Conservation (phyloP, 768 basidiomycete species). For the Neoboletus subvelutipes region DNA sequence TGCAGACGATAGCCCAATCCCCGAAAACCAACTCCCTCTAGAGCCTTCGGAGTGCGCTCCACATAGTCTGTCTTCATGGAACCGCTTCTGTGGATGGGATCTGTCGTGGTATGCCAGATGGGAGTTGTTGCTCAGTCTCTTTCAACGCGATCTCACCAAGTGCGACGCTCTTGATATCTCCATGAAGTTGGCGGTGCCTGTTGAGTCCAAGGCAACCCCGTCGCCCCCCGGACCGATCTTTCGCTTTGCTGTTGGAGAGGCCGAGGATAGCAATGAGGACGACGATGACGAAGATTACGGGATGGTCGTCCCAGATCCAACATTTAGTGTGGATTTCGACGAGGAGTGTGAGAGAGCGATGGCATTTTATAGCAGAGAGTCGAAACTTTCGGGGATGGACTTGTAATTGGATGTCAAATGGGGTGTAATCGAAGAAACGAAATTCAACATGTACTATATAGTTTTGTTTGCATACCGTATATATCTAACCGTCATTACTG, state of each 20-base stretch:
- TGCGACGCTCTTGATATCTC: not conserved
- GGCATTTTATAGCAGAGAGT: constrained; percentile 24
- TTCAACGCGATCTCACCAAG: constrained; percentile 30
- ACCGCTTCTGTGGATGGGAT: constrained; percentile 36
- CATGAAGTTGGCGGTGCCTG: not conserved
- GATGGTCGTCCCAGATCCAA: constrained; percentile 14
- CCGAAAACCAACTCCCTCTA: not conserved
- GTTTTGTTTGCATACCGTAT: constrained; percentile 17
- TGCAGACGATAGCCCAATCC: constrained; percentile 39
- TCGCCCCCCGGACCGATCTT: constrained; percentile 13
- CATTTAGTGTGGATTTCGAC: constrained; percentile 21
- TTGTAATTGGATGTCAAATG: not conserved
- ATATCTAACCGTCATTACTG: constrained; percentile 18
- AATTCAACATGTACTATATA: constrained; percentile 9
- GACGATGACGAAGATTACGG: constrained; percentile 34
- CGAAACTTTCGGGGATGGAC: not conserved
- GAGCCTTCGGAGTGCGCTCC: constrained; percentile 7
- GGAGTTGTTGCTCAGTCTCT: constrained; percentile 49
- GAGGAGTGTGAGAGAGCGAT: constrained; percentile 28
- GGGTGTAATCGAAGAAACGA: not conserved
- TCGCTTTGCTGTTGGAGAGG: constrained; percentile 24
- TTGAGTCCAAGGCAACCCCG: not conserved
- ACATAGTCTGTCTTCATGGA: constrained; percentile 9
- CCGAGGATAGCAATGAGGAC: constrained; percentile 17
- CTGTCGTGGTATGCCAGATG: constrained; percentile 54